Base-by-base conservation (phyloP, 2,329 filamentous ascomycete species). In the Lizonia empirigonia region DNA sequence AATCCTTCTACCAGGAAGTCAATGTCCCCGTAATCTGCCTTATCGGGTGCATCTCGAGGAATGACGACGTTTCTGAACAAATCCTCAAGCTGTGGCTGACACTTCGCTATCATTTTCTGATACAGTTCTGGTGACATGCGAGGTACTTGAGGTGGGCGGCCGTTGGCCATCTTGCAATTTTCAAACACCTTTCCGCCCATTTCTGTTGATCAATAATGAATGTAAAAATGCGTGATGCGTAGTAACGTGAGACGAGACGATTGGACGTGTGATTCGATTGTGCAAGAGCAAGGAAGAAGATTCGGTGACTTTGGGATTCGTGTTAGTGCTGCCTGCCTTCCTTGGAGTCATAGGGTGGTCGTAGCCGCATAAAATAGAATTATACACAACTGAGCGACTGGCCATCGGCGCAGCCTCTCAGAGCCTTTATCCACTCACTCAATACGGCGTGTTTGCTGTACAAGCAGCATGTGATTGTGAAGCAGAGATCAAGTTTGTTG, bases 21-120 rank as follows among this genome's bases (percentile, higher is more conserved):
- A 29, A 95, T 75, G 58, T 94, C 90, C 16, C 90, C 90, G 63
- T 84, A 81, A 59, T 85, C 82, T 0, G 58, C 33, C 70, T 94
- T 94, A 1, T 69, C 85, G 0, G 89, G 89, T 0, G 83, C 87
- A 59, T 91, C 87, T 22, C 87, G 81, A 0, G 88, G 85, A 0
- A 81, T 78, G 1, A 78, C 80, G 4, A 88, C 83, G 7, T 74
- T 75, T 0, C 73, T 45, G 60, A 83, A 90, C 3, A 86, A 71
- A 1, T 74, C 60, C 1, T 72, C 69, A 0, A 89, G 78, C 2
- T 78, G 68, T 0, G 64, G 49, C 20, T 78, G 74, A 53, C 80
- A 82, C 0, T 74, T 63, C 0, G 69, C 55, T 18, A 81, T 82
- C 22, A 85, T 75, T 1, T 68, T 53, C 1, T 73, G 44, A 72